Conservation (phyloP, 2,329 filamentous ascomycete genomes). For the Pestalotiopsis sp. region DNA sequence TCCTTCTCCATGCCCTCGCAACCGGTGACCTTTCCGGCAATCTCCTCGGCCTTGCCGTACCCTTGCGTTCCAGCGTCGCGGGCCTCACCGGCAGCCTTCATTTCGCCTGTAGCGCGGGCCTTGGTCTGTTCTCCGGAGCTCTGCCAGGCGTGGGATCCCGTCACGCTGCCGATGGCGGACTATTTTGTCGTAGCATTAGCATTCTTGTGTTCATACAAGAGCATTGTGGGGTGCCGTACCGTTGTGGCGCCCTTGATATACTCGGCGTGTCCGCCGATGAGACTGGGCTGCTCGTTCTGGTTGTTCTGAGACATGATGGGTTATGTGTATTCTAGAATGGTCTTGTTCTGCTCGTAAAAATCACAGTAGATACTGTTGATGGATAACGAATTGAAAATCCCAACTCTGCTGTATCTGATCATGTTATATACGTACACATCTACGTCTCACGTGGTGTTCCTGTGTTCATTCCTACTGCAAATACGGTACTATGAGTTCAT, state of each 20-base stretch:
- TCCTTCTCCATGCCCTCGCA: slow-evolving; percentile 73
- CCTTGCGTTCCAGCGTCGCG: slow-evolving; percentile 57
- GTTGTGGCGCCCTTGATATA: slow-evolving; percentile 71
- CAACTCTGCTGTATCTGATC: not conserved
- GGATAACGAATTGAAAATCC: not conserved
- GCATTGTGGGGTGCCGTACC: slow-evolving; percentile 38
- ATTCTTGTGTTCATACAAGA: not conserved
- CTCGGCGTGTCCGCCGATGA: slow-evolving; percentile 65
- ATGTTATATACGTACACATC: not conserved
- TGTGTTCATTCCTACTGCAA: not conserved
- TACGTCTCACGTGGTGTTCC: not conserved
- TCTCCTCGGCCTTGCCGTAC: slow-evolving; percentile 65
- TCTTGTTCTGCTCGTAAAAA: not conserved
- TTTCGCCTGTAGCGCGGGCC: slow-evolving; percentile 59
- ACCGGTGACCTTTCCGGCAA: slow-evolving; percentile 64
- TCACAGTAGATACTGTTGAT: not conserved
- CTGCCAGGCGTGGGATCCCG: slow-evolving; percentile 65
- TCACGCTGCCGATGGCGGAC: slow-evolving; percentile 63
- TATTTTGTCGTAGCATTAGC: slow-evolving; percentile 27
- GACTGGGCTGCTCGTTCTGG: slow-evolving; percentile 52
- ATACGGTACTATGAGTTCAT: not conserved
- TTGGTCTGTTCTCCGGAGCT: slow-evolving; percentile 67
- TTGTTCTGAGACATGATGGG: slow-evolving; percentile 33
- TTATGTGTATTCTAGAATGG: slow-evolving; percentile 12
- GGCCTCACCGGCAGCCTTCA: slow-evolving; percentile 62